A percentile compares a stretch with the other conserved stretches of the same genome.
Conservation (phyloP, 2,329 filamentous ascomycete genomes). For the Talaromyces funiculosus region DNA sequence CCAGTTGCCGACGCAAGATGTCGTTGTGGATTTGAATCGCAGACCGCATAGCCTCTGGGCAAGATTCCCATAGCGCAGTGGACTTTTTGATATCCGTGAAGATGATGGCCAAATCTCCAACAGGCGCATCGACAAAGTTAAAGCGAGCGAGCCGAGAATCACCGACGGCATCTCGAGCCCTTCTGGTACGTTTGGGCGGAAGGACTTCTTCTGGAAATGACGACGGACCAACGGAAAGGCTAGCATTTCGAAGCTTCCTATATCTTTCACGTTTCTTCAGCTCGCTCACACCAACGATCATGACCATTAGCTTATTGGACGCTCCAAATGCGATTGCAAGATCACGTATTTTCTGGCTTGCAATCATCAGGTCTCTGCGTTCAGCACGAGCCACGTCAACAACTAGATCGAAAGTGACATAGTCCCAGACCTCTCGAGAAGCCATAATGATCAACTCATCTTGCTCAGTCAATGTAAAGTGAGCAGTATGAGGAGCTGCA, state of each 20-base stretch:
- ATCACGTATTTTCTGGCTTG: slow-evolving; percentile 89
- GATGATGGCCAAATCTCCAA: slow-evolving; percentile 83
- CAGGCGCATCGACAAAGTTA: slow-evolving; percentile 86
- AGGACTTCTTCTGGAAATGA: slow-evolving; percentile 62
- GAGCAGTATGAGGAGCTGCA: slow-evolving; percentile 77
- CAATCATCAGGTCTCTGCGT: slow-evolving; percentile 84
- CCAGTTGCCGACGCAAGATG: slow-evolving; percentile 86
- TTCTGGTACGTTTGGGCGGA: slow-evolving; percentile 58
- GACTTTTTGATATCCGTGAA: slow-evolving; percentile 99
- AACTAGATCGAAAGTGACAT: slow-evolving; percentile 79
- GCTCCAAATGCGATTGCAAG: slow-evolving; percentile 93
- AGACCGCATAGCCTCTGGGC: slow-evolving; percentile 89
- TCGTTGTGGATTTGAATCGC: slow-evolving; percentile 98
- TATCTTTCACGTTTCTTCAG: slow-evolving; percentile 73
- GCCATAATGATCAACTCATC: slow-evolving; percentile 93
- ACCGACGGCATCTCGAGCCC: slow-evolving; percentile 53
- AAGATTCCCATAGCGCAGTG: slow-evolving; percentile 91
- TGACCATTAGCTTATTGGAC: slow-evolving; percentile 94
- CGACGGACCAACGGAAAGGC: slow-evolving; percentile 56
- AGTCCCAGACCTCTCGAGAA: slow-evolving; percentile 92
- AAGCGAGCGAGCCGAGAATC: slow-evolving; percentile 84
- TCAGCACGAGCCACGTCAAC: slow-evolving; percentile 87
- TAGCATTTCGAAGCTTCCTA: background rate
- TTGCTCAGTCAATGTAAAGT: slow-evolving; percentile 72
- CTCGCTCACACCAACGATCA: slow-evolving; percentile 92